Percentiles rank a stretch among this genome's conserved stretches.
These are phyloP conservation scores for Sarocladium brachiariae DNA, from an alignment of 2,329 filamentous ascomycete species.

Conservation along the genomic window DNA sequence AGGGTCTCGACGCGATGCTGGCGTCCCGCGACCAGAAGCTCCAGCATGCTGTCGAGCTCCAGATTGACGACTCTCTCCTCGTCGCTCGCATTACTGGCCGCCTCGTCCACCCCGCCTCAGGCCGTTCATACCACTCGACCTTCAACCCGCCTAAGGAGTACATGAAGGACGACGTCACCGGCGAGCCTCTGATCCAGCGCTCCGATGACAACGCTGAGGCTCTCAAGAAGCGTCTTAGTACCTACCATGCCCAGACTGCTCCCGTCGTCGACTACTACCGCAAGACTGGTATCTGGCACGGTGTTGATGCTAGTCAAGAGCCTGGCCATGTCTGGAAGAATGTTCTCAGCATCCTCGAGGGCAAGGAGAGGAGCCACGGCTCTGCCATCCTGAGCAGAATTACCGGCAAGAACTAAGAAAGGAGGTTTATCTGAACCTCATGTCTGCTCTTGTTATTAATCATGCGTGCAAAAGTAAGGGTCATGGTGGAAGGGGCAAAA, in stretches of 20 bases:
- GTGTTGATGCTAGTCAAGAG: conserved; percentile 92
- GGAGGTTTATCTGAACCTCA: conserved; percentile 6
- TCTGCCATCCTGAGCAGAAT: conserved; percentile 34
- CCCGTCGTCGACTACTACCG: conserved; percentile 96
- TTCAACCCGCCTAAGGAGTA: conserved; percentile 94
- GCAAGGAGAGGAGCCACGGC: conserved; percentile 36
- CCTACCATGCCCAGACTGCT: conserved; percentile 89
- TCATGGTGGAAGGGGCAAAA: not conserved
- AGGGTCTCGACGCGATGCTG: conserved; percentile 93
- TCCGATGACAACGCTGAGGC: conserved; percentile 96
- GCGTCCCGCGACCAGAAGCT: conserved; percentile 69
- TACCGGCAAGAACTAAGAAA: conserved; percentile 22
- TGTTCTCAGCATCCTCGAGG: conserved; percentile 75
- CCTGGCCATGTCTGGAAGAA: conserved; percentile 94
- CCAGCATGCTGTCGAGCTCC: conserved; percentile 90
- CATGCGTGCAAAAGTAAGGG: not conserved
- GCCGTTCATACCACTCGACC: conserved; percentile 94
- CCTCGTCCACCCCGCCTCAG: conserved; percentile 89
- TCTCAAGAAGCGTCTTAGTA: conserved; percentile 86
- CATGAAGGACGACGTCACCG: conserved; percentile 96
- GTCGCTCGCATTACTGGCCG: conserved; percentile 96
- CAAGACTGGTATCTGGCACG: conserved; percentile 94
- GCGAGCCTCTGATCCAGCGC: conserved; percentile 92
- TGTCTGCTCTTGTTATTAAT: not conserved
- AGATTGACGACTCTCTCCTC: conserved; percentile 91